Evolutionary conservation across 2,329 filamentous ascomycete species (phyloP).

Genomic region (Aotearoamyces nothofagi): DNA sequence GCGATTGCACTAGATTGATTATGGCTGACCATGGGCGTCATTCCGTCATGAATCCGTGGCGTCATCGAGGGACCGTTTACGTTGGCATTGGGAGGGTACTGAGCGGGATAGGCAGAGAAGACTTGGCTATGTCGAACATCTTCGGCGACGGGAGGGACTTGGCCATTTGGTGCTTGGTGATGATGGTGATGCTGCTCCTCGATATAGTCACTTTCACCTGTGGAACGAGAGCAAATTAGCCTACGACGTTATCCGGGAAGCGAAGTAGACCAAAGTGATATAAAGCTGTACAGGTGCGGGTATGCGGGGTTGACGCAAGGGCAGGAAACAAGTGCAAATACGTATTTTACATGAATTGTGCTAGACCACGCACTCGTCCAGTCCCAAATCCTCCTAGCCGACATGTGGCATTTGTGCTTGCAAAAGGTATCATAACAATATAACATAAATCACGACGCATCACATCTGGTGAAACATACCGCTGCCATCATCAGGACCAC

Average conservation of each 20-base stretch:
- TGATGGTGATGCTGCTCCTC: slow-evolving; percentile 54
- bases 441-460: no score
- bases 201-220: slow-evolving; percentile 47
- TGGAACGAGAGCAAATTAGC: slow-evolving; percentile 19
- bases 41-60: slow-evolving; percentile 44
- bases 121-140: slow-evolving; percentile 62
- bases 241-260: slow-evolving; percentile 5
- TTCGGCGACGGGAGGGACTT: slow-evolving; percentile 32
- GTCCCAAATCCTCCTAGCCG: slow-evolving; percentile 9
- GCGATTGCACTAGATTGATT: slow-evolving; percentile 24
- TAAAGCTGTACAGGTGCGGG: slow-evolving; percentile 5
- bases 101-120: slow-evolving; percentile 52
- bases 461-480: slow-evolving; percentile 93
- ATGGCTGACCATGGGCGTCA: slow-evolving; percentile 28
- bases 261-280: slow-evolving; percentile 4
- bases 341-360: slow-evolving; percentile 21
- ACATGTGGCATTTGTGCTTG: slow-evolving; percentile 14
- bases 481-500: slow-evolving; percentile 68
- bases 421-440: slow-evolving; percentile 19
- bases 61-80: slow-evolving; percentile 44
- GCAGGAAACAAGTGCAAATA: slow-evolving; percentile 16
- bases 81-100: slow-evolving; percentile 44
- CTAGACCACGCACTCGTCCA: slow-evolving; percentile 11
- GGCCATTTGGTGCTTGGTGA: slow-evolving; percentile 40
- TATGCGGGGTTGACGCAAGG: background rate